A percentile compares a stretch with the other conserved stretches of the same genome.
Evolutionary conservation across 176 grass and related monocot species (phyloP).

Genomic region (Rhynchospora breviuscula): DNA sequence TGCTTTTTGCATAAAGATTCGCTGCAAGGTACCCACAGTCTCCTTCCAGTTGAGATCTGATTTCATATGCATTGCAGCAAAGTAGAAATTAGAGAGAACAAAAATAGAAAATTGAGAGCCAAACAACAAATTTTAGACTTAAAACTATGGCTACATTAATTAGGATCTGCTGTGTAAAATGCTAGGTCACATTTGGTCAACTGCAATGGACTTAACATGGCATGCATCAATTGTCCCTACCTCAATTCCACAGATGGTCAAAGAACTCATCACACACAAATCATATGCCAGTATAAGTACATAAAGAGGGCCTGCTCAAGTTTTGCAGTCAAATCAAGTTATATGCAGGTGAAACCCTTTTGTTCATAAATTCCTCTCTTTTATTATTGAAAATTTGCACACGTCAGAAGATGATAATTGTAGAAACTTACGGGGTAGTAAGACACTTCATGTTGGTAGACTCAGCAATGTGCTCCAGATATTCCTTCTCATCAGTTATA

Average conservation of each 20-base stretch:
- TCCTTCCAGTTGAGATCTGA: constrained; percentile 32
- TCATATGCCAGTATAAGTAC: background rate
- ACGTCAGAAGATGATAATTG: background rate
- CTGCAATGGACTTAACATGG: background rate
- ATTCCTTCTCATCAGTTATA: constrained; percentile 70
- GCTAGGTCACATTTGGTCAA: background rate
- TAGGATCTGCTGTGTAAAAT: background rate
- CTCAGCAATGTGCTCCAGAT: constrained; percentile 71
- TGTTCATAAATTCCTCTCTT: background rate
- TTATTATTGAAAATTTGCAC: background rate
- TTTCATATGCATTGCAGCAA: background rate
- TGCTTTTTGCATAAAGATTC: constrained; percentile 72
- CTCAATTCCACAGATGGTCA: background rate
- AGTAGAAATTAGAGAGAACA: background rate
- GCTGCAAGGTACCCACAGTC: constrained; percentile 48
- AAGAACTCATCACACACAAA: background rate
- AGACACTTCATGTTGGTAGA: constrained; percentile 88
- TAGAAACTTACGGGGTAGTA: constrained; percentile 50
- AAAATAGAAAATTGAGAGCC: background rate
- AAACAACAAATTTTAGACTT: background rate
- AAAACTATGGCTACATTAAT: background rate
- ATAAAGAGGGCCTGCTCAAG: background rate
- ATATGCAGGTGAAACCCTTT: background rate
- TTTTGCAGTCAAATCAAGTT: background rate
- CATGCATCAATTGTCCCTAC: background rate